phyloP scores from a whole-genome alignment of 805 yeast species.

The Saccharomycopsis microspora region DNA sequence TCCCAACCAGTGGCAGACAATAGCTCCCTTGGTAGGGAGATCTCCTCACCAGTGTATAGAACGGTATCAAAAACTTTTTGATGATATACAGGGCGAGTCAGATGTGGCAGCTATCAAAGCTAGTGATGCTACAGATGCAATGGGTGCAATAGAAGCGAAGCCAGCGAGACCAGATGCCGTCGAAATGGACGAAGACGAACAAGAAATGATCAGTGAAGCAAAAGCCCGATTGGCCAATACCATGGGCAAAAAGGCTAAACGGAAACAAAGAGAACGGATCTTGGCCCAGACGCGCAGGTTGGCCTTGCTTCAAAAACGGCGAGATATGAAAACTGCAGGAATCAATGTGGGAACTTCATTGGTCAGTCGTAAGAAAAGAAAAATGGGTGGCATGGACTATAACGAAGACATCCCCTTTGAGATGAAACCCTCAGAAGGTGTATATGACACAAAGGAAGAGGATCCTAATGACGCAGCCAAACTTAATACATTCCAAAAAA shows the following conservation, averaged over 20 bases:
- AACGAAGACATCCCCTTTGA: conserved; percentile 67
- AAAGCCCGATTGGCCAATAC: conserved; percentile 84
- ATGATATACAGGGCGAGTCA: conserved; percentile 28
- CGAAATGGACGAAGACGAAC: conserved; percentile 76
- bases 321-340: conserved; percentile 78
- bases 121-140: conserved; percentile 1
- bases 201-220: conserved; percentile 92
- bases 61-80: conserved; percentile 64
- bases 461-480: conserved; percentile 27
- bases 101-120: conserved; percentile 10
- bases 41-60: conserved; percentile 84
- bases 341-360: conserved; percentile 26
- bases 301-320: conserved; percentile 64
- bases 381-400: conserved; percentile 55
- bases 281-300: conserved; percentile 67
- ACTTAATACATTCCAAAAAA: conserved; percentile 30
- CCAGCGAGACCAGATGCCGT: conserved; percentile 77
- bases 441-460: conserved; percentile 61
- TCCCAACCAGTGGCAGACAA: conserved; percentile 93
- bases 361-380: conserved; percentile 31
- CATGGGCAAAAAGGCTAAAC: conserved; percentile 86
- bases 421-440: conserved; percentile 62
- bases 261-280: conserved; percentile 79
- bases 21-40: conserved; percentile 70
- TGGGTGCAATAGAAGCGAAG: conserved; percentile 51